phyloP scores from a whole-genome alignment of 495 filamentous ascomycete genomes.

The Penicillium cataractarum region DNA sequence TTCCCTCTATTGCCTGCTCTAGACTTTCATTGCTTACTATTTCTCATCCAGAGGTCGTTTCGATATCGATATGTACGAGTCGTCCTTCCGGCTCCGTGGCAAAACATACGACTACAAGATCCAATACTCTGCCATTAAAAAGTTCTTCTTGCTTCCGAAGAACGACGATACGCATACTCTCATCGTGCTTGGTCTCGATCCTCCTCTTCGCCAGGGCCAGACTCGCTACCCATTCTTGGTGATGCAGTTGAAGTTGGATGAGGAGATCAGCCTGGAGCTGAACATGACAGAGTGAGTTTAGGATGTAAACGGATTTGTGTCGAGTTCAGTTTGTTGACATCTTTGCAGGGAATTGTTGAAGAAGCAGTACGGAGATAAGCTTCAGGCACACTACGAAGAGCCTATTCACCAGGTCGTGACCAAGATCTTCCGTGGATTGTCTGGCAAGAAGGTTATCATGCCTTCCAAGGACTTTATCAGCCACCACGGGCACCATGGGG shows the following conservation, averaged over 20 bases:
- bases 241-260: conserved; percentile 98
- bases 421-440: conserved; percentile 89
- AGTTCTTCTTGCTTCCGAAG: conserved; percentile 97
- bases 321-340: conserved; percentile 20
- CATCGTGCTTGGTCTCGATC: conserved; percentile 93
- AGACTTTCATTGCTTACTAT: conserved; percentile 32
- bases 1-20: background rate
- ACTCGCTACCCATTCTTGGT: conserved; percentile 98
- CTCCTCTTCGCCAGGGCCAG: conserved; percentile 94
- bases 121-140: conserved; percentile 95
- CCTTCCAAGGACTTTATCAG: conserved; percentile 93
- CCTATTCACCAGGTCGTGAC: conserved; percentile 90
- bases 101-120: conserved; percentile 99
- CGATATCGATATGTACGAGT: conserved; percentile 99
- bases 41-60: conserved; percentile 81
- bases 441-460: conserved; percentile 89
- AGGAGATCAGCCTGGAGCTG: conserved; percentile 93
- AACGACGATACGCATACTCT: conserved; percentile 94
- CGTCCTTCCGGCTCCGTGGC: conserved; percentile 93
- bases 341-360: conserved; percentile 62
- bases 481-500: conserved; percentile 90
- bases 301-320: background rate
- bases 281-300: conserved; percentile 91
- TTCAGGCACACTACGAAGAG: conserved; percentile 85
- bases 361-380: conserved; percentile 85